Base-by-base conservation (phyloP, 73 alveolate genomes). In the Tetrahymena thermophila region DNA sequence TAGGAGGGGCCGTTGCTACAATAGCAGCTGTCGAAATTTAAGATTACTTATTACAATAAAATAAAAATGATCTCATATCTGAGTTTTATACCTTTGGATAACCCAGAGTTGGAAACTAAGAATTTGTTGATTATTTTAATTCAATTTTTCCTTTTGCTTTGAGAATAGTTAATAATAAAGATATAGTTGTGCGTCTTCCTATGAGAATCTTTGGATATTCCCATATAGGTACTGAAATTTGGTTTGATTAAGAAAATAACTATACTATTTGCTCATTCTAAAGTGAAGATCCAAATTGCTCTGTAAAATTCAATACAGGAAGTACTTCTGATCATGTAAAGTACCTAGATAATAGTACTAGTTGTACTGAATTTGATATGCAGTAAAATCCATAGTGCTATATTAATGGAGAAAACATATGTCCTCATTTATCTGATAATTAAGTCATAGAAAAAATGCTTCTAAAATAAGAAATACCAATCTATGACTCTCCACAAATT, bases 61-160 rank as follows among this genome's bases (percentile, higher is more conserved):
- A n/a, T 31, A 19, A 23, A n/a, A 71, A n/a, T 25, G 4, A 71
- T 14, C 31, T 71, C 4, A 71, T 71, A 3, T 56, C 43, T 31
- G 85, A 95, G 35, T 85, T 38, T 85, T 85, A 95, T 89, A 85
- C 95, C 6, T 95, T 44, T 85, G 97, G 97, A 35, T 85, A 93
- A 15, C 97, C 97, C 55, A 95, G 97, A 95, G 97, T 95, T 1
- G 97, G 97, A 43, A 94, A 89, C 55, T 34, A 89, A 23, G 95
- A 85, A 9, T 95, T 95, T 85, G 93, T 85, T 57, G 58, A 50
- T 31, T 71, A 28, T 71, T 71, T 28, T 25, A 71, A 71, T 71
- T 71, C 37, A 71, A 19, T 71, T 16, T 28, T 71, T 71, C 89
- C 89, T 25, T 31, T 28, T 28, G 37, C 89, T 19, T 8, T 23